Evolutionary conservation across 371 early-diverging fungal species (phyloP).

Genomic region (Haplosporangium sp.): DNA sequence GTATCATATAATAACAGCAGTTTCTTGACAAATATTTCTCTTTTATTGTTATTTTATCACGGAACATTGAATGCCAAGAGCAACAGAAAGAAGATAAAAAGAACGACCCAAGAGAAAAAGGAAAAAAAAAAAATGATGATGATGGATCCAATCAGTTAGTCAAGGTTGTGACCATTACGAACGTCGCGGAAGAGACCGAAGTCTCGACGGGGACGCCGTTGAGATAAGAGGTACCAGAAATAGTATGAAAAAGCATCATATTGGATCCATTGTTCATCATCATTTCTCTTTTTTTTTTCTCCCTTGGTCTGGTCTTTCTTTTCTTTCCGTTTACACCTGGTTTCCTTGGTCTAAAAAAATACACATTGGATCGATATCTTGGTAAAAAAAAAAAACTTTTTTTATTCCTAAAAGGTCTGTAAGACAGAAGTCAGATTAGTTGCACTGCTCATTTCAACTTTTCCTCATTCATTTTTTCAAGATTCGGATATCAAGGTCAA

Average conservation of each 20-base stretch:
- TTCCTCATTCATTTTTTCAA: background rate
- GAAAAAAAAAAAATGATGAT: constrained; percentile 13
- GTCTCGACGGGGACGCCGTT: constrained; percentile 53
- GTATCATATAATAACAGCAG: no score
- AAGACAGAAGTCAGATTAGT: constrained; percentile 5
- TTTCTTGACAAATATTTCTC: no score
- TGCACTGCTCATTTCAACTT: background rate
- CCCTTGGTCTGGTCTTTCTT: no score
- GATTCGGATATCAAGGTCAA: background rate
- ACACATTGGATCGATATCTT: no score
- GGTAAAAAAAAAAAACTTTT: no score
- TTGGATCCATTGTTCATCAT: constrained; percentile 19
- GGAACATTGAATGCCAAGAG: no score
- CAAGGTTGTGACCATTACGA: constrained; percentile 46
- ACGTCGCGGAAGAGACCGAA: constrained; percentile 48
- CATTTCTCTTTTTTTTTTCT: background rate
- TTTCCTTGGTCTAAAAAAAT: no score
- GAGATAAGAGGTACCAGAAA: constrained; percentile 56
- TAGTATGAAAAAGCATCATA: constrained; percentile 47
- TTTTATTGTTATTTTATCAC: no score
- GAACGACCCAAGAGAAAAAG: background rate
- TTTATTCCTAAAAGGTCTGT: background rate
- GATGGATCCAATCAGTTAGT: constrained; percentile 48
- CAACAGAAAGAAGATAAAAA: background rate
- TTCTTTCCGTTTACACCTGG: no score